Percentiles rank a stretch among this genome's conserved stretches.
Evolutionary conservation across 805 yeast species (phyloP).

Genomic region (Yarrowia osloensis): DNA sequence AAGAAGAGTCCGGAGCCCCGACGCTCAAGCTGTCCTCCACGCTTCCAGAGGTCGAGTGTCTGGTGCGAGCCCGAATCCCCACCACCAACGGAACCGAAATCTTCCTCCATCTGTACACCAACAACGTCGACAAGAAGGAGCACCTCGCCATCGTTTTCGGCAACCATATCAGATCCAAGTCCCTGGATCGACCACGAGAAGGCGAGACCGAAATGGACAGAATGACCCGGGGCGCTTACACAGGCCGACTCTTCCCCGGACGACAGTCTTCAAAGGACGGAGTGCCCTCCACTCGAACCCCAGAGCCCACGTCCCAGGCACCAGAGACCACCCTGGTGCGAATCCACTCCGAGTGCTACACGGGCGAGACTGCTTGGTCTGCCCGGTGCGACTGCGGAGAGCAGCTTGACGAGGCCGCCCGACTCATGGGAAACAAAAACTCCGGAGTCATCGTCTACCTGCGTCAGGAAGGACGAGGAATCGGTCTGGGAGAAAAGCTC

Average conservation of each 20-base stretch:
- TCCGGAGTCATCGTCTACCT: slow-evolving; percentile 93
- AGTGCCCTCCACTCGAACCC: slow-evolving; percentile 29
- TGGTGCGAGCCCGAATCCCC: slow-evolving; percentile 94
- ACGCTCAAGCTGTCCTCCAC: slow-evolving; percentile 35
- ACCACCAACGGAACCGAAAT: slow-evolving; percentile 95
- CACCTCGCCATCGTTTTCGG: slow-evolving; percentile 98
- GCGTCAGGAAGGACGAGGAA: slow-evolving; percentile 98
- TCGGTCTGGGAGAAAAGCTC: slow-evolving; percentile 95
- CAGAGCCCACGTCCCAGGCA: slow-evolving; percentile 22
- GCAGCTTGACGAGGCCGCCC: slow-evolving; percentile 97
- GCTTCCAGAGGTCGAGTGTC: slow-evolving; percentile 79
- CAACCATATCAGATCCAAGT: slow-evolving; percentile 77
- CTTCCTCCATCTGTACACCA: slow-evolving; percentile 83
- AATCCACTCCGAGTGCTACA: slow-evolving; percentile 96
- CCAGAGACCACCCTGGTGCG: slow-evolving; percentile 56
- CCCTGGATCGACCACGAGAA: slow-evolving; percentile 60
- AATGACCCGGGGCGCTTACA: slow-evolving; percentile 98
- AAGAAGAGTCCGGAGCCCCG: slow-evolving; percentile 21
- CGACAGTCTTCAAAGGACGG: slow-evolving; percentile 54
- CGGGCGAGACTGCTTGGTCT: slow-evolving; percentile 99
- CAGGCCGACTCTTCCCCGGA: slow-evolving; percentile 89
- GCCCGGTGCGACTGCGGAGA: slow-evolving; percentile 99
- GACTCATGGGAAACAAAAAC: slow-evolving; percentile 82
- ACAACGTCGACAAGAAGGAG: slow-evolving; percentile 85
- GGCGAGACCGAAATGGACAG: slow-evolving; percentile 87